phyloP scores from a whole-genome alignment of 176 grass and related monocot species.

The Aegilops speltoides region DNA sequence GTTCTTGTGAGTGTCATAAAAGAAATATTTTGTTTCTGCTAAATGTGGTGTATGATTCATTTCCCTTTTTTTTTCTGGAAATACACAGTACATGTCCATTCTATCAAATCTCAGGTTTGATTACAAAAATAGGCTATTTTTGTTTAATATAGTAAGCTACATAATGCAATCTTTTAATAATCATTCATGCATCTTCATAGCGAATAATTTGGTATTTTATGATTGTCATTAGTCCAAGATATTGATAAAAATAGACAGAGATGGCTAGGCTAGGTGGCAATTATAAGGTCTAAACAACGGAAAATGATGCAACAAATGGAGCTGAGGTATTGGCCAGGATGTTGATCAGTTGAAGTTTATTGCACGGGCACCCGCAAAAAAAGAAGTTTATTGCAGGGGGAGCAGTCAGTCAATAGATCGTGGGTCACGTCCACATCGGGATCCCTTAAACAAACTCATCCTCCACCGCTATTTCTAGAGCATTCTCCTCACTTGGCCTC shows the following conservation, averaged over 20 bases:
- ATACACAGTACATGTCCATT: neutral
- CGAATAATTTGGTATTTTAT: conserved; percentile 23
- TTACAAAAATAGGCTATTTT: neutral
- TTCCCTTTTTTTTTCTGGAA: neutral
- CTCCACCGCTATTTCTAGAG: conserved; percentile 19
- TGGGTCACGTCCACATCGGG: conserved; percentile 16
- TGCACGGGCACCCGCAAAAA: too few species aligned
- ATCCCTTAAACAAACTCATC: conserved; percentile 11
- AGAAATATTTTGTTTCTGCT: neutral
- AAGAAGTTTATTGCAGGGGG: neutral
- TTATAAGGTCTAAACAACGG: neutral
- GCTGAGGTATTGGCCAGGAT: neutral
- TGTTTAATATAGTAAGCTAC: neutral
- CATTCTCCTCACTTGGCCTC: conserved; percentile 20
- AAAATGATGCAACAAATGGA: neutral
- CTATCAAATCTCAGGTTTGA: neutral
- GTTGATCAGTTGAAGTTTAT: neutral
- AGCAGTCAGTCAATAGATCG: conserved; percentile 14
- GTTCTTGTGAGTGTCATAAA: neutral
- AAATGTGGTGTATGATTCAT: neutral
- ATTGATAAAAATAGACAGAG: neutral
- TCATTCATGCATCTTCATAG: conserved; percentile 16
- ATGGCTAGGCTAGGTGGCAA: conserved; percentile 21
- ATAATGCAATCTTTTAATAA: conserved; percentile 11
- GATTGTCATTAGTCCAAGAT: conserved; percentile 1